Evolutionary conservation across 108 stramenopile genomes (phyloP).

Genomic region (Pseudonitzschia multiseries): DNA sequence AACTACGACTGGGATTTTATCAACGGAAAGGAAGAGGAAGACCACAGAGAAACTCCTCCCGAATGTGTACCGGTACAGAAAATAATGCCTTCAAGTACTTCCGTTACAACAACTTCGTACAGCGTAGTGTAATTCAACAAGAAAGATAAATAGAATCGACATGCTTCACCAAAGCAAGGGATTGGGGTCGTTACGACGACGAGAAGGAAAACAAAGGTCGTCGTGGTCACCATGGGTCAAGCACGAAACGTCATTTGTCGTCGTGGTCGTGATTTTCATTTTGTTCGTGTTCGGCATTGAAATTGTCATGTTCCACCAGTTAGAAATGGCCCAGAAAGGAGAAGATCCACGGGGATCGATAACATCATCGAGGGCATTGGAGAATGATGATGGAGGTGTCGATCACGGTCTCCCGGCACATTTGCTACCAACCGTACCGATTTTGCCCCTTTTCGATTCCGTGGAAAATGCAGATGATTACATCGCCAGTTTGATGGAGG

Average conservation of each 20-base stretch:
- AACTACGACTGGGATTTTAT: too few species aligned
- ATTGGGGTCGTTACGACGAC: neutral
- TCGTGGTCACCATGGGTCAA: neutral
- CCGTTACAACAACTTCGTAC: too few species aligned
- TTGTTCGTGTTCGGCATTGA: slow-evolving; percentile 1
- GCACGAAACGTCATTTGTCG: neutral
- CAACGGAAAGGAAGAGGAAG: too few species aligned
- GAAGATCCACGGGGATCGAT: too few species aligned
- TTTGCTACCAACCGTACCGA: neutral
- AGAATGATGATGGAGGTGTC: neutral
- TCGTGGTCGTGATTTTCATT: neutral
- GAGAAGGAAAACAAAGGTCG: neutral
- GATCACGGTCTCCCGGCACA: slow-evolving; percentile 26
- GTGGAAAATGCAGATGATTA: slow-evolving; percentile 7
- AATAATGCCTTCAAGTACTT: too few species aligned
- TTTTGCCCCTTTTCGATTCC: slow-evolving; percentile 12
- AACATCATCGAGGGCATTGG: neutral
- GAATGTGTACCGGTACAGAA: too few species aligned
- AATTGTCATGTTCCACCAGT: slow-evolving; percentile 1
- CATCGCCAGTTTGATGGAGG: slow-evolving; percentile 8
- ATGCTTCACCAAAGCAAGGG: too few species aligned
- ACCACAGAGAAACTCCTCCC: too few species aligned
- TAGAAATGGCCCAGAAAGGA: neutral
- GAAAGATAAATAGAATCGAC: too few species aligned
- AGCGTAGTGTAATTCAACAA: too few species aligned